Base-by-base conservation (phyloP, 176 grass and related monocot genomes). In the Zizania latifolia region DNA sequence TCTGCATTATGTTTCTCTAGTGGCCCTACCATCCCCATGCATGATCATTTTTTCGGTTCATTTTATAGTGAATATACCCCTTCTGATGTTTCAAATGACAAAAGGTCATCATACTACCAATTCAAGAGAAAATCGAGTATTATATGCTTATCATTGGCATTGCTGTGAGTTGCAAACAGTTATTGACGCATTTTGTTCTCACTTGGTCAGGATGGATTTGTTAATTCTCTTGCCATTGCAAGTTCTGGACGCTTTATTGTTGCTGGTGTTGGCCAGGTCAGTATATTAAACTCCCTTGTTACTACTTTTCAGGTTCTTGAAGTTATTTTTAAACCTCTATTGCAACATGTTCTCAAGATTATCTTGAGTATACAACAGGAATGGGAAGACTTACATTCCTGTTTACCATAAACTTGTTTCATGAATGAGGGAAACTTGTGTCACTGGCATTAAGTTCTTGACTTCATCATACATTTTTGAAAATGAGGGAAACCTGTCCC, bases 241-340 rank as follows among this genome's bases (percentile, higher is more conserved):
- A 92, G 86, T 77, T 92, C 93, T 30, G 89, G 81, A 43, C 84
- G 89, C 16, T 96, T 96, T 83, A 72, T 96, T 80, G 81, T 90
- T 81, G 89, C 93, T 58, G 93, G 89, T 38, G 81, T 96, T 83
- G 93, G 89, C 17, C 84, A 96, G 89, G 93, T 96, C 61, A 65
- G 84, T 64, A 77, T 31, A 34, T 53, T 8, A 28, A 39, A 21
- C 44, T 41, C 34, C 31, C 7, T 28, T 77, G 9, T 33, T 58
- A 3, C 35, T 39, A 4, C 35, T 35, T 24, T 27, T 58, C 48
- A 46, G 58, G n/a, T 70, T 21, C n/a, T 21, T 37, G 23, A 29
- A 8, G 8, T 3, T 31, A 10, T 37, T 79, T 1, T 33, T 41
- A 50, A 1, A 23, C 11, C 32, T 31, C 6, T 30, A 30, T 3